Evolutionary conservation across 164 flowering plant genomes (phyloP).

Genomic region (Taxillus chinensis): DNA sequence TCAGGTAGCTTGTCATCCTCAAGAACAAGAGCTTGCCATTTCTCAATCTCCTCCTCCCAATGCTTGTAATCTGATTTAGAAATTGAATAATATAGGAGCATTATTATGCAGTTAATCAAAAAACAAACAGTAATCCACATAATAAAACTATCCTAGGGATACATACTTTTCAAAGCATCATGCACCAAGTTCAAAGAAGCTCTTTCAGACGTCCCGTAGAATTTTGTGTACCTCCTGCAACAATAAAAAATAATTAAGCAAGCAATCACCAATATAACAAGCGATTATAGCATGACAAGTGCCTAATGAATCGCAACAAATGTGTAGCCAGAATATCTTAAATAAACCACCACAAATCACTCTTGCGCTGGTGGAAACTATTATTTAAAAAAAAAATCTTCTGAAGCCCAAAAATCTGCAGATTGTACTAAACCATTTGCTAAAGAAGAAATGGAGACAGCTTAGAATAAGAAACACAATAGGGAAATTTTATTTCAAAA

Average conservation of each 20-base stretch:
- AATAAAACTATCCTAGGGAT: background rate
- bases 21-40: slow-evolving; percentile 90
- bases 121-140: slow-evolving; percentile 1
- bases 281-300: no score
- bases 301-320: no score
- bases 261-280: background rate
- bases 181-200: slow-evolving; percentile 76
- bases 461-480: no score
- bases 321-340: no score
- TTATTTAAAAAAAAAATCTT: no score
- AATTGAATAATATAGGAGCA: background rate
- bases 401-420: no score
- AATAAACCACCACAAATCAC: no score
- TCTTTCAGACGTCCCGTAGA: slow-evolving; percentile 79
- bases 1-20: slow-evolving; percentile 78
- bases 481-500: no score
- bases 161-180: slow-evolving; percentile 85
- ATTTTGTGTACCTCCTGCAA: slow-evolving; percentile 93
- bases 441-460: no score
- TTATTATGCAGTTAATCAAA: background rate
- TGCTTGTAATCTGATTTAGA: slow-evolving; percentile 62
- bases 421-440: no score
- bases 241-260: slow-evolving; percentile 1
- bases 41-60: slow-evolving; percentile 99
- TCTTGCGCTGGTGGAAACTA: no score